phyloP scores from a whole-genome alignment of 805 yeast genomes.

The Blastobotrys attinorum region DNA sequence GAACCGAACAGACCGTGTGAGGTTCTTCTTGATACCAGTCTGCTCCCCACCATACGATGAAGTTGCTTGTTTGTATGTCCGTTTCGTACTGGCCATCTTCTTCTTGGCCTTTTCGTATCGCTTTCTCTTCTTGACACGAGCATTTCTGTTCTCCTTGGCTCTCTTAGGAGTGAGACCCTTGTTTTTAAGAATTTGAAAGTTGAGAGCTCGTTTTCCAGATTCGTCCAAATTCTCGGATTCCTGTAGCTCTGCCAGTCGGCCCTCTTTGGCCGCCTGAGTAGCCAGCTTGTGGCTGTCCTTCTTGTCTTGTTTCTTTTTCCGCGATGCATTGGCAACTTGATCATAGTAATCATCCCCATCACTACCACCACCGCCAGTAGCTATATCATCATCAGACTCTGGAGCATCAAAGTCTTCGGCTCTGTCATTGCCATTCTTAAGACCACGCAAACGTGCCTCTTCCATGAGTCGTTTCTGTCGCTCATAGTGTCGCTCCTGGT shows the following conservation, averaged over 20 bases:
- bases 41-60: conserved; percentile 89
- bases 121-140: conserved; percentile 97
- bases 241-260: conserved; percentile 64
- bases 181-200: conserved; percentile 90
- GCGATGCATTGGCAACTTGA: conserved; percentile 40
- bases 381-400: conserved; percentile 15
- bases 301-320: conserved; percentile 45
- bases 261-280: conserved; percentile 72
- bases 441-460: conserved; percentile 83
- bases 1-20: conserved; percentile 81
- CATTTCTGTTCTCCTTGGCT: conserved; percentile 87
- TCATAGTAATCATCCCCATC: conserved; percentile 47
- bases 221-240: conserved; percentile 49
- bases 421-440: conserved; percentile 53
- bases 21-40: conserved; percentile 94
- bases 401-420: conserved; percentile 35
- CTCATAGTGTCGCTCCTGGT: conserved; percentile 82
- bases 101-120: conserved; percentile 91
- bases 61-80: conserved; percentile 67
- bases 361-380: conserved; percentile 14
- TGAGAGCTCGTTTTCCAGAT: conserved; percentile 89
- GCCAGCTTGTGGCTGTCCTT: conserved; percentile 62
- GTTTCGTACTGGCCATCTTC: conserved; percentile 84
- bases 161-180: conserved; percentile 92
- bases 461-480: conserved; percentile 80